A percentile compares a stretch with the other conserved stretches of the same genome.
phyloP scores from a whole-genome alignment of 108 stramenopile genomes.

The Parietichytrium sp. region DNA sequence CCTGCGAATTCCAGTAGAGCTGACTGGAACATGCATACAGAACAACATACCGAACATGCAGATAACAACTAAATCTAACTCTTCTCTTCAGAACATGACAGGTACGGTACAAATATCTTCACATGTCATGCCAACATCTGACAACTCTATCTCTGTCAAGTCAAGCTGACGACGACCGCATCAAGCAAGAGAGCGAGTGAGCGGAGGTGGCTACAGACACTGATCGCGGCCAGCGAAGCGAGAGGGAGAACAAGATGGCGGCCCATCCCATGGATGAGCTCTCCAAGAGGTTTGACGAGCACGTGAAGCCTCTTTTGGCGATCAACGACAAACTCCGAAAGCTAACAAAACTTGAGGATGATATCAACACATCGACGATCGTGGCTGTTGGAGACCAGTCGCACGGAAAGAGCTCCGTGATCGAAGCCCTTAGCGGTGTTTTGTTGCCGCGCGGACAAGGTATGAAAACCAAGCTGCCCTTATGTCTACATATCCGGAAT shows the following conservation, averaged over 20 bases:
- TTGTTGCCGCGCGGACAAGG: background rate
- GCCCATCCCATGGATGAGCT: background rate
- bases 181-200: background rate
- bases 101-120: too few relatives aligned
- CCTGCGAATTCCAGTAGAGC: too few relatives aligned
- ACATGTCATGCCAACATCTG: too few relatives aligned
- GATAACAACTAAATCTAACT: too few relatives aligned
- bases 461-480: background rate
- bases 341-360: background rate
- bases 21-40: too few relatives aligned
- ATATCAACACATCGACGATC: background rate
- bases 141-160: too few relatives aligned
- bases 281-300: too few relatives aligned
- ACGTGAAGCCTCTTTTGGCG: background rate
- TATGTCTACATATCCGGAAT: background rate
- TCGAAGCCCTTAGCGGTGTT: constrained; percentile 3
- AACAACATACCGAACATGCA: too few relatives aligned
- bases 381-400: background rate
- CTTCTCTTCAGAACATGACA: too few relatives aligned
- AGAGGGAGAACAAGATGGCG: background rate
- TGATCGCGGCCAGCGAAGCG: background rate
- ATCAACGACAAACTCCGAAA: background rate
- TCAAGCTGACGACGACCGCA: too few relatives aligned
- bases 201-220: background rate
- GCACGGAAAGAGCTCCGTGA: background rate